Evolutionary conservation across 2,329 filamentous ascomycete species (phyloP).

Genomic region (Ophiostoma novo-ulmi): DNA sequence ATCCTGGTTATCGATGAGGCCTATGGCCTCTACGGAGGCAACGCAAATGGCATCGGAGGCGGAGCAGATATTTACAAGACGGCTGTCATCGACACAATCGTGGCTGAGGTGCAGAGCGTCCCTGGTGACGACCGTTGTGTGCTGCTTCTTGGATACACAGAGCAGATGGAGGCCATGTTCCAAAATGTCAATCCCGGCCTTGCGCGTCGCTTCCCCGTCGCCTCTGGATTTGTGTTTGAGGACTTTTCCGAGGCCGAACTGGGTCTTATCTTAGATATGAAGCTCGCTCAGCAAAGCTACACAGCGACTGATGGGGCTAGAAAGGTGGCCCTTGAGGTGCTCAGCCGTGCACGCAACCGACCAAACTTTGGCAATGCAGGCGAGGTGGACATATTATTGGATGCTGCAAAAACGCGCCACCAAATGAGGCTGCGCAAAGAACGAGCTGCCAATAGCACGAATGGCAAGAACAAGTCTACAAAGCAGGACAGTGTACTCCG

Average conservation of each 20-base stretch:
- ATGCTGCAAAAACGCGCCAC: conserved; percentile 47
- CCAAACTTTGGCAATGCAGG: conserved; percentile 68
- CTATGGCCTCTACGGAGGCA: conserved; percentile 55
- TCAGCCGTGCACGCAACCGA: conserved; percentile 56
- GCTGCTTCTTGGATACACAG: conserved; percentile 63
- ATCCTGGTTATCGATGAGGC: conserved; percentile 78
- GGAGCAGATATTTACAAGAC: conserved; percentile 46
- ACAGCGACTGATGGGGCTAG: conserved; percentile 48
- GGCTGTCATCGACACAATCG: conserved; percentile 67
- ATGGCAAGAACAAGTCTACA: neutral
- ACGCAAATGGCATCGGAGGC: conserved; percentile 31
- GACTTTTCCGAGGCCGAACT: conserved; percentile 61
- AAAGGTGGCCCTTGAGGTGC: conserved; percentile 52
- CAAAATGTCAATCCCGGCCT: conserved; percentile 69
- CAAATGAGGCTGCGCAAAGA: conserved; percentile 30
- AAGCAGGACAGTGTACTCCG: conserved; percentile 31
- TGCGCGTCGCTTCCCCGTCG: conserved; percentile 58
- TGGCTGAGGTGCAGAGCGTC: conserved; percentile 64
- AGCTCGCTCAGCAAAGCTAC: conserved; percentile 54
- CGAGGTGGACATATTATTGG: conserved; percentile 66
- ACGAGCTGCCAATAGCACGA: neutral
- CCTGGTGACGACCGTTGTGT: conserved; percentile 69
- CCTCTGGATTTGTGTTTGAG: conserved; percentile 61
- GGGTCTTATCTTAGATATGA: conserved; percentile 54
- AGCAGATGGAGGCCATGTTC: conserved; percentile 67